Percentiles rank a stretch among this genome's conserved stretches.
Evolutionary conservation across 1,139 yeast genomes (phyloP).

Genomic region (Suhomyces bribrorum): DNA sequence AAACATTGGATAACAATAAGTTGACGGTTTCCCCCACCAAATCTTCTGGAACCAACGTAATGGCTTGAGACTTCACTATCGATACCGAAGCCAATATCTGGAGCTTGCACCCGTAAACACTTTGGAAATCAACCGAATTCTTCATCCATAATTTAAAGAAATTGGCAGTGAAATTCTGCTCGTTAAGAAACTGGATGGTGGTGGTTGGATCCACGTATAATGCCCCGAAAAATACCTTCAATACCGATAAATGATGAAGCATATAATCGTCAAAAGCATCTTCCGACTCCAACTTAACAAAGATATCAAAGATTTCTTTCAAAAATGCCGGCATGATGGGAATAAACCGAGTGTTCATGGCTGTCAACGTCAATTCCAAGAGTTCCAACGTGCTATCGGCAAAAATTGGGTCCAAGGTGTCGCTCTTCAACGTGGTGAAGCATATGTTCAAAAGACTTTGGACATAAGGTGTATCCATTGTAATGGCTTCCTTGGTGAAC

Average conservation of each 20-base stretch:
- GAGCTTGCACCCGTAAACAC: constrained; percentile 58
- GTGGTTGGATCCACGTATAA: constrained; percentile 42
- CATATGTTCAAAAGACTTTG: constrained; percentile 42
- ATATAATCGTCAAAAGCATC: constrained; percentile 50
- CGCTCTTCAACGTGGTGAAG: constrained; percentile 37
- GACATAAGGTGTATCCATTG: constrained; percentile 40
- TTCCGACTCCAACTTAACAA: constrained; percentile 36
- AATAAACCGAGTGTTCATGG: constrained; percentile 36
- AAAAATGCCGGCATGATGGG: constrained; percentile 39
- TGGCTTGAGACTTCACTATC: constrained; percentile 24
- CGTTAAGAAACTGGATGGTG: constrained; percentile 40
- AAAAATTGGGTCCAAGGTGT: constrained; percentile 43
- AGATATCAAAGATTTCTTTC: constrained; percentile 40
- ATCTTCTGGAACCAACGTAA: constrained; percentile 29
- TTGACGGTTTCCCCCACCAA: constrained; percentile 42
- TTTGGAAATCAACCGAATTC: constrained; percentile 48
- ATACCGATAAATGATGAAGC: constrained; percentile 48
- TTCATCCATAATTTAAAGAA: constrained; percentile 53
- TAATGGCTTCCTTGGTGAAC: constrained; percentile 35
- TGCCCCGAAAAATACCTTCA: constrained; percentile 46
- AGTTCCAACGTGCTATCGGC: constrained; percentile 45
- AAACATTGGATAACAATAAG: constrained; percentile 43
- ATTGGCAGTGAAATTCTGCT: constrained; percentile 36
- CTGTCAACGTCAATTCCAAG: constrained; percentile 41
- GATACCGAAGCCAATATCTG: constrained; percentile 48